Base-by-base conservation (phyloP, 768 basidiomycete species). In the Phallus indusiatus region DNA sequence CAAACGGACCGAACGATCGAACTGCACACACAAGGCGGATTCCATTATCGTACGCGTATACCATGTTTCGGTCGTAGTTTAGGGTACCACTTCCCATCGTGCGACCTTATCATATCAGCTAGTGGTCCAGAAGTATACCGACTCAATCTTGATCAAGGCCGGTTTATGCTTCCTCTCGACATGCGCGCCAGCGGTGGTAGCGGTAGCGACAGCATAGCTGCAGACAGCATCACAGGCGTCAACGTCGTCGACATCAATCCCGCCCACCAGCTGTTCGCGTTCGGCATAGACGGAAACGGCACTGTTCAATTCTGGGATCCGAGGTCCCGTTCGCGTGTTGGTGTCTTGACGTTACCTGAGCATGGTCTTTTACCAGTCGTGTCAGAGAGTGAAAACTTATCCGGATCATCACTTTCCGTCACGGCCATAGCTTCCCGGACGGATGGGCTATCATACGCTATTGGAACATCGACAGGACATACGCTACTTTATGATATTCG, bases 251-350 rank as follows among this genome's bases (percentile, higher is more conserved):
- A 99, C 69, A 81, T 98, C 66, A 98, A 98, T 69, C 83, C 91
- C 3, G 88, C 87, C 1, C 96, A 99, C 67, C 90, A 94, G 33
- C 76, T 98, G 1, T 80, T 93, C 65, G 83, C 85, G 2, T 93
- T 97, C 66, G 96, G 94, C 4, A 74, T 92, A 1, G 94, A 97
- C 61, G 90, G 88, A 3, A 80, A 81, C 61, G 90, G 92, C 17
- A 83, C 86, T 2, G 88, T 93, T 47, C 93, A 97, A 70, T 91
- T 99, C 67, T 99, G 94, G 94, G 96, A 99, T 71, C 90, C 86
- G 4, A 81, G 96, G 50, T 91, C 92, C 33, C 78, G 94, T 16
- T 74, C 83, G 0, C 72, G 80, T 28, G 88, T 92, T 0, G 93
- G 90, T 0, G 72, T 81, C 3, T 75, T 96, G 37, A 70, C 75